Evolutionary conservation across 257 asterid species (phyloP).

Genomic region (Leonotis leonurus): DNA sequence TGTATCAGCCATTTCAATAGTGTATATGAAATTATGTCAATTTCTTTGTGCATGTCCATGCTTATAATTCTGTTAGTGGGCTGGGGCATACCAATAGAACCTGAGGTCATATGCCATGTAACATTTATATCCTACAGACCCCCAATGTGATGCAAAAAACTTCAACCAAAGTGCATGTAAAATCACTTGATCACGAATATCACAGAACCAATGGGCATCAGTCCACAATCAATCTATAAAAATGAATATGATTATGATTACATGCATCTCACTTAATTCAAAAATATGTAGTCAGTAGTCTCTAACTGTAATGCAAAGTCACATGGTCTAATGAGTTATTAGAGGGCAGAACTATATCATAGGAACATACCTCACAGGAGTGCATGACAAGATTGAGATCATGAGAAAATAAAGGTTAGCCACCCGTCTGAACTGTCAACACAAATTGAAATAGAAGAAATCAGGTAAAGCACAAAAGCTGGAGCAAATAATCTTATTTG

Average conservation of each 20-base stretch:
- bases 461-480: constrained; percentile 32
- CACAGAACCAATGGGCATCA: no score
- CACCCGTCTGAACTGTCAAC: constrained; percentile 99
- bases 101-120: no score
- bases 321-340: background rate
- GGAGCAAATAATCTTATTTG: background rate
- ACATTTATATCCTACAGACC: no score
- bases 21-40: no score
- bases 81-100: no score
- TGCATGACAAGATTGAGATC: constrained; percentile 97
- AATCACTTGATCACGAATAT: no score
- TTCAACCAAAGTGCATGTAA: no score
- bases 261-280: constrained; percentile 3
- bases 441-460: constrained; percentile 29
- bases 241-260: background rate
- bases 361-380: constrained; percentile 81
- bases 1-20: no score
- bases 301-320: background rate
- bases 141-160: no score
- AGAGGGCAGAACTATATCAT: background rate
- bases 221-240: no score
- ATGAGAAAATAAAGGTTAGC: constrained; percentile 98
- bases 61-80: no score
- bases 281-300: background rate
- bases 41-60: no score